These are phyloP conservation scores for Adansonia gregorii DNA, from an alignment of 441 rosid genomes.

Conservation along the genomic window DNA sequence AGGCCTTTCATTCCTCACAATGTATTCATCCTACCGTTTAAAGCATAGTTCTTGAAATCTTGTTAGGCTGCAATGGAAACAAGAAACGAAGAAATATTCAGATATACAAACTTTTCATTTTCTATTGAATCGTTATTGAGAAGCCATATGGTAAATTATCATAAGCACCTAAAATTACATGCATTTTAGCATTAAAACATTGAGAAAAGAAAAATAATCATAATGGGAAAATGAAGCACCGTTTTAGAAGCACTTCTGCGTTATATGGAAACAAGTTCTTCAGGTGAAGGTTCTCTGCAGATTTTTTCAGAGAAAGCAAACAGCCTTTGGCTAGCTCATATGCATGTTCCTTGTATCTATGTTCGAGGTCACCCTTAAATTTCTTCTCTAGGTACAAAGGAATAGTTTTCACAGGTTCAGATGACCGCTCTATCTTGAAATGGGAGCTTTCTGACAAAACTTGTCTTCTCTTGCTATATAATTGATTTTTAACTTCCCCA, in stretches of 20 bases:
- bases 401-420: constrained; percentile 9
- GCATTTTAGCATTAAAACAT: not conserved
- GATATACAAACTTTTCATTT: not conserved
- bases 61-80: constrained; percentile 41
- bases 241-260: constrained; percentile 75
- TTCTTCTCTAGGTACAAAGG: constrained; percentile 28
- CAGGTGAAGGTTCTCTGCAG: constrained; percentile 65
- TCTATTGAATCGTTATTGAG: not conserved
- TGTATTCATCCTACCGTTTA: constrained; percentile 20
- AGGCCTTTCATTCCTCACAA: constrained; percentile 13
- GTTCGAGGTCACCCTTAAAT: constrained; percentile 24
- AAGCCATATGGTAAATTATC: not conserved
- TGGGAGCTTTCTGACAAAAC: constrained; percentile 32
- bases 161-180: not conserved
- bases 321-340: constrained; percentile 65
- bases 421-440: constrained; percentile 34
- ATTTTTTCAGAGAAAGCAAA: constrained; percentile 69
- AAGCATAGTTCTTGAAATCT: constrained; percentile 52
- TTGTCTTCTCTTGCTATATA: constrained; percentile 62
- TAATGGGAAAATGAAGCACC: constrained; percentile 42
- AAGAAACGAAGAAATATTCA: constrained; percentile 11
- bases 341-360: constrained; percentile 34
- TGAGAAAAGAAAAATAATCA: not conserved
- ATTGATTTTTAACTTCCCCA: constrained; percentile 32
- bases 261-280: constrained; percentile 84